phyloP scores from a whole-genome alignment of 2,329 filamentous ascomycete species.

The Curvularia spicifera region DNA sequence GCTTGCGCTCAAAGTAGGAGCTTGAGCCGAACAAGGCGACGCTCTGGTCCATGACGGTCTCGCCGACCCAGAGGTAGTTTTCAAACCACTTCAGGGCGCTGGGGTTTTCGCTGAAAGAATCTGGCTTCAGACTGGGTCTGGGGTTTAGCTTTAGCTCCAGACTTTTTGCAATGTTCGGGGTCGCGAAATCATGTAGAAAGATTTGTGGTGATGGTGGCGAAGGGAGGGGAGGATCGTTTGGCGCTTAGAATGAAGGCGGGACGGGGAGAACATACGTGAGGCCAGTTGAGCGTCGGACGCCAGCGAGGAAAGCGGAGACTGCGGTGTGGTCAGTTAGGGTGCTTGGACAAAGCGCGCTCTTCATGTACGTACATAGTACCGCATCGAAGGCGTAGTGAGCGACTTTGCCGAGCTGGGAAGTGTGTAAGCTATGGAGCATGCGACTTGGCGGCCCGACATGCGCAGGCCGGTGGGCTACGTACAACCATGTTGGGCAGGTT shows the following conservation, averaged over 20 bases:
- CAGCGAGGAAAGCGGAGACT: slow-evolving; percentile 96
- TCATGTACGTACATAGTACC: slow-evolving; percentile 72
- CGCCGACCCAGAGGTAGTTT: slow-evolving; percentile 90
- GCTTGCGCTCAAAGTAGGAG: slow-evolving; percentile 87
- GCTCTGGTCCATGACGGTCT: slow-evolving; percentile 98
- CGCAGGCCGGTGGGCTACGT: slow-evolving; percentile 32
- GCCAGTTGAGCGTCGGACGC: slow-evolving; percentile 96
- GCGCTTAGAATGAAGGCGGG: not conserved
- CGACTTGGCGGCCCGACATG: slow-evolving; percentile 24
- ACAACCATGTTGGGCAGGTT: slow-evolving; percentile 45
- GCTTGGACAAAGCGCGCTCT: slow-evolving; percentile 6
- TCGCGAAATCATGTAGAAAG: slow-evolving; percentile 1
- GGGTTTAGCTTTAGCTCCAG: slow-evolving; percentile 32
- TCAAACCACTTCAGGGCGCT: slow-evolving; percentile 87
- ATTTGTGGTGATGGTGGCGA: slow-evolving; percentile 8
- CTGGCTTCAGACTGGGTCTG: slow-evolving; percentile 83
- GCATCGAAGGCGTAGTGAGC: slow-evolving; percentile 97
- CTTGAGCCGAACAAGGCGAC: slow-evolving; percentile 89
- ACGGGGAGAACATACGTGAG: slow-evolving; percentile 77
- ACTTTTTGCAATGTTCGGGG: slow-evolving; percentile 2
- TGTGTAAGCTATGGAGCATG: slow-evolving; percentile 60
- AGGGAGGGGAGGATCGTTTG: not conserved
- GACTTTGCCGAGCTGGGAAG: slow-evolving; percentile 84
- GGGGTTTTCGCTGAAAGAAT: slow-evolving; percentile 82
- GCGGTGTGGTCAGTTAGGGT: slow-evolving; percentile 24